phyloP scores from a whole-genome alignment of 192 early-diverging fungal genomes.

The Endogone sp. region DNA sequence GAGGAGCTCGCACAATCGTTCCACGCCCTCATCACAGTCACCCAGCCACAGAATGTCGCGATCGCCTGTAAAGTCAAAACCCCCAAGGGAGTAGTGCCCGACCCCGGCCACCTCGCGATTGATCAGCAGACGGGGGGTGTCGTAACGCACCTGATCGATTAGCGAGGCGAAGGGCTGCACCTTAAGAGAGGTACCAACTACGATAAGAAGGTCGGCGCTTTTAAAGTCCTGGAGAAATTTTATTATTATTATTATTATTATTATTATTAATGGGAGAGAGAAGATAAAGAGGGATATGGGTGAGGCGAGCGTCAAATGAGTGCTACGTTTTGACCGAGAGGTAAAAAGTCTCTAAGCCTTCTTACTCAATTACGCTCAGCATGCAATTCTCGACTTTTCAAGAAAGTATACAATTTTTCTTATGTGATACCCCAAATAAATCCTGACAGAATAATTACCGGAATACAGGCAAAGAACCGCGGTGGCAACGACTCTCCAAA shows the following conservation, averaged over 20 bases:
- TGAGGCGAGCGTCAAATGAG: too few species aligned
- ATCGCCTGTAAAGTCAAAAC: slow-evolving; percentile 82
- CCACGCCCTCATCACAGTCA: slow-evolving; percentile 77
- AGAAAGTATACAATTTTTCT: too few species aligned
- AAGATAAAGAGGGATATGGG: too few species aligned
- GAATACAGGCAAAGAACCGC: slow-evolving; percentile 60
- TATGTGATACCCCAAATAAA: too few species aligned
- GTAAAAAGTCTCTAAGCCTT: too few species aligned
- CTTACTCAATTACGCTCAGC: too few species aligned
- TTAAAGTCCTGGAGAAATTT: slow-evolving; percentile 61
- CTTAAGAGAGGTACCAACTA: slow-evolving; percentile 89
- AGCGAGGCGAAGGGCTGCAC: slow-evolving; percentile 91
- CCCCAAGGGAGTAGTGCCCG: slow-evolving; percentile 15
- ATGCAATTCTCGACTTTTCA: too few species aligned
- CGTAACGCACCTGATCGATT: slow-evolving; percentile 54
- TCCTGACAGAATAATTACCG: slow-evolving; percentile 27
- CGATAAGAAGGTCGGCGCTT: slow-evolving; percentile 79
- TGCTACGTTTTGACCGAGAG: too few species aligned
- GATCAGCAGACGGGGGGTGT: slow-evolving; percentile 84
- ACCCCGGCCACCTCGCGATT: slow-evolving; percentile 83
- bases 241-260: too few species aligned
- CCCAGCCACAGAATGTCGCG: slow-evolving; percentile 81
- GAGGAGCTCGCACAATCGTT: slow-evolving; percentile 61
- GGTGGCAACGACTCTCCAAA: slow-evolving; percentile 91
- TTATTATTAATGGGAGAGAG: too few species aligned